Base-by-base conservation (phyloP, 2,329 filamentous ascomycete genomes). In the Sphaerulina musiva region DNA sequence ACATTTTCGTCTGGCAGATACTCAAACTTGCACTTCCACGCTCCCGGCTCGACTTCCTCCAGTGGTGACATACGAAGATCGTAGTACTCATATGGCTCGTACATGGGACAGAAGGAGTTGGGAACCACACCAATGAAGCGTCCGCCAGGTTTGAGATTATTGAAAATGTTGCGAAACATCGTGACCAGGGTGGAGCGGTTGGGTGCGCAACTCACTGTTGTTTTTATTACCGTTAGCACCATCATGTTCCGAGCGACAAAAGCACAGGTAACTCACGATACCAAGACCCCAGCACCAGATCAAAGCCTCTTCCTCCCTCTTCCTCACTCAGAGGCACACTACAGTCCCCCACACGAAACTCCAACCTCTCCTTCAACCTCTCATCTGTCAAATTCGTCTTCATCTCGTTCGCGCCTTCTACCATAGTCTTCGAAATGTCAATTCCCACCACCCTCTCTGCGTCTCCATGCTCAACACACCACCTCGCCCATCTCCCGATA, bases 381-480 rank as follows among this genome's bases (percentile, higher is more conserved):
- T 46, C 10, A 29, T 29, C 6, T 7, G 2, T 43, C 20, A 17
- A 51, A 12, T 3, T 29, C n/a, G 40, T 14, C 10, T 43, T 31
- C 40, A 43, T 46, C 29, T 40, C 46, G 32, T 49, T 48, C n/a
- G 54, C 48, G n/a, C 39, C 32, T 11, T 36, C 5, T 10, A 56
- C 52, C 49, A 56, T 52, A 6, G 29, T 32, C 9, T 48, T 40
- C 1, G 48, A 52, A 10, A 46, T 52, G 9, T 56, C 54, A 6
- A 56, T 44, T 1, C 48, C 59, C 8, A 48, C 38, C 9, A 57
- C 59, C 9, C 53, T 29, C 2, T 49, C 34, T 2, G 59, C 59
- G 3, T 29, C 26, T n/a, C 54, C 56, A 40, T 59, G 46, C 6
- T 52, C 36, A 3, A 59, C n/a, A 10, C 59, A 40, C 10, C 45